Conservation (phyloP, 768 basidiomycete species). For the Melanogaster broomeanus region DNA sequence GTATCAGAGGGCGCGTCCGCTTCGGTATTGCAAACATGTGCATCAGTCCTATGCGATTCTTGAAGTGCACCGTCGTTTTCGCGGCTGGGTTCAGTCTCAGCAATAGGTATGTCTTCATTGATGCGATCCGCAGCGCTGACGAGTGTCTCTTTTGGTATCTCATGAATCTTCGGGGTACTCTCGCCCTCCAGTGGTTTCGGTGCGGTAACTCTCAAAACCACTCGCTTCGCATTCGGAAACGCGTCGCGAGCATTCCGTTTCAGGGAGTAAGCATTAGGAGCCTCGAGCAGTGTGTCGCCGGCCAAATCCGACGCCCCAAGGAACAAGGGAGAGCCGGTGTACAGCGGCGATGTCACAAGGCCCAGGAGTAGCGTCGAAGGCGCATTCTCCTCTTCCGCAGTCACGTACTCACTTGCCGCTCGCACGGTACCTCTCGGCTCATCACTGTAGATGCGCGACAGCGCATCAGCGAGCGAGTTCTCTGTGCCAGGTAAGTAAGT, state of each 20-base stretch:
- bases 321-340: conserved; percentile 14
- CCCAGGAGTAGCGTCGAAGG: neutral
- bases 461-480: conserved; percentile 29
- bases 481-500: conserved; percentile 25
- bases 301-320: no score
- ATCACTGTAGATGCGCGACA: conserved; percentile 25
- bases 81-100: neutral
- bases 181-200: conserved; percentile 2
- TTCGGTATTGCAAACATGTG: no score
- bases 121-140: neutral
- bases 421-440: conserved; percentile 21
- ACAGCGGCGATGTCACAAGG: conserved; percentile 7
- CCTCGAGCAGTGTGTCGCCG: no score
- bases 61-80: no score
- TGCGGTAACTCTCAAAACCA: neutral
- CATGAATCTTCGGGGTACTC: neutral
- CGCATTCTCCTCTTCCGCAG: conserved; percentile 14
- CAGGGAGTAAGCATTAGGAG: no score
- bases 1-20: no score
- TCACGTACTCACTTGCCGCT: conserved; percentile 19
- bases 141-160: neutral
- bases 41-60: no score
- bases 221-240: neutral
- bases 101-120: neutral
- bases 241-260: neutral